phyloP scores from a whole-genome alignment of 2,329 filamentous ascomycete genomes.

The Colletotrichum sp. region DNA sequence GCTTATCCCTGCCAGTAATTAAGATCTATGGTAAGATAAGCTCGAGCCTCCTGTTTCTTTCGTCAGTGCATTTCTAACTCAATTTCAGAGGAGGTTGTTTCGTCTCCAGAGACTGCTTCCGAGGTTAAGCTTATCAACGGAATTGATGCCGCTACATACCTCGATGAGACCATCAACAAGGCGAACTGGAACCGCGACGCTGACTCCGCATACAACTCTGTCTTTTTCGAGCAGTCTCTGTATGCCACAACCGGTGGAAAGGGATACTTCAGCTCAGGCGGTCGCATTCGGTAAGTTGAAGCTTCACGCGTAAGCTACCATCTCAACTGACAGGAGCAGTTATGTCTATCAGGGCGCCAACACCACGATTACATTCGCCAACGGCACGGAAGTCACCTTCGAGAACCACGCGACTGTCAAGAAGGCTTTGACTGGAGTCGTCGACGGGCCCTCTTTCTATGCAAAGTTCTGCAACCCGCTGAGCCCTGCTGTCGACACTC shows the following conservation, averaged over 20 bases:
- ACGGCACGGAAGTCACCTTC: conserved; percentile 35
- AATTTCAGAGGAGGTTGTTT: conserved; percentile 31
- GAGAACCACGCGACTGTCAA: conserved; percentile 35
- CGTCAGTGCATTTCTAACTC: background rate
- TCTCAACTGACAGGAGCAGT: background rate
- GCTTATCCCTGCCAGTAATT: conserved; percentile 45
- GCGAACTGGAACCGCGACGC: conserved; percentile 27
- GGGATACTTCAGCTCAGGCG: conserved; percentile 36
- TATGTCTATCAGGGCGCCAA: conserved; percentile 33
- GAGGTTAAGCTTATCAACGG: conserved; percentile 32
- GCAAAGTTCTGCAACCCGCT: conserved; percentile 34
- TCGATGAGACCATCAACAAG: conserved; percentile 24
- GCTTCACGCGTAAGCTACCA: too few relatives aligned
- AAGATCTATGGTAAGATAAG: conserved; percentile 42
- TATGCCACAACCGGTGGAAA: conserved; percentile 18
- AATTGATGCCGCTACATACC: conserved; percentile 24
- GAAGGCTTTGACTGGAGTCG: conserved; percentile 31
- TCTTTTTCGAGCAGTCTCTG: conserved; percentile 36
- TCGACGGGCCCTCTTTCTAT: conserved; percentile 37
- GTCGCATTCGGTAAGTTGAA: conserved; percentile 25
- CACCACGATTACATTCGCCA: conserved; percentile 40
- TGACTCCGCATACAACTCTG: conserved; percentile 40
- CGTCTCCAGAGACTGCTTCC: conserved; percentile 28
- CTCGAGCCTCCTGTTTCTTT: background rate
- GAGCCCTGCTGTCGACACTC: background rate